A percentile compares a stretch with the other conserved stretches of the same genome.
Conservation (phyloP, 495 filamentous ascomycete genomes). For the Xylaria venustula region DNA sequence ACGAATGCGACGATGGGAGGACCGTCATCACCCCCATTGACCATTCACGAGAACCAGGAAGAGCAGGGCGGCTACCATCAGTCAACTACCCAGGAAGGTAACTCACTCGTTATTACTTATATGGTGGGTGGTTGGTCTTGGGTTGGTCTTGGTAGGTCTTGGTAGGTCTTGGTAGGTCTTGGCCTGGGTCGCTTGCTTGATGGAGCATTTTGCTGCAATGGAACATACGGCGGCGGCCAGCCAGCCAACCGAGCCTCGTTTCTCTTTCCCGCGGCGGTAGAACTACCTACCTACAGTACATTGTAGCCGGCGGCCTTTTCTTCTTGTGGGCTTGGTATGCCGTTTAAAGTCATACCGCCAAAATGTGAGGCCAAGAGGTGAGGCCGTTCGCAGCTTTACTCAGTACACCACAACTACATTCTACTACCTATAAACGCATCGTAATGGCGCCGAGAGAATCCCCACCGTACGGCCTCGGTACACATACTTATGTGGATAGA, state of each 20-base stretch:
- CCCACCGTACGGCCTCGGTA: too few species aligned
- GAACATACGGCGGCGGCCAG: not conserved
- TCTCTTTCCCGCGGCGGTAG: not conserved
- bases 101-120: not conserved
- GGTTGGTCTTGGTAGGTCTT: too few species aligned
- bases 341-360: not conserved
- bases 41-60: not conserved
- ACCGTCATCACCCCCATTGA: constrained; percentile 5
- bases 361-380: too few species aligned
- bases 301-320: not conserved
- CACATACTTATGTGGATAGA: too few species aligned
- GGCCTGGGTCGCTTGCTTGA: not conserved
- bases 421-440: too few species aligned
- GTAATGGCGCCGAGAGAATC: too few species aligned
- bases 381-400: too few species aligned
- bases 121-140: not conserved
- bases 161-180: too few species aligned
- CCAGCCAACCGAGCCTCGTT: not conserved
- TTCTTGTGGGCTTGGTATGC: constrained; percentile 1
- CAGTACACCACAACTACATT: too few species aligned
- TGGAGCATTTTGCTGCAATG: not conserved
- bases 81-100: not conserved
- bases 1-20: constrained; percentile 1
- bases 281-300: too few species aligned
- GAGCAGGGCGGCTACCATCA: too few species aligned